Percentiles rank a stretch among this genome's conserved stretches.
Conservation (phyloP, 345 rosid species). For the Mallotus nudiflorus region DNA sequence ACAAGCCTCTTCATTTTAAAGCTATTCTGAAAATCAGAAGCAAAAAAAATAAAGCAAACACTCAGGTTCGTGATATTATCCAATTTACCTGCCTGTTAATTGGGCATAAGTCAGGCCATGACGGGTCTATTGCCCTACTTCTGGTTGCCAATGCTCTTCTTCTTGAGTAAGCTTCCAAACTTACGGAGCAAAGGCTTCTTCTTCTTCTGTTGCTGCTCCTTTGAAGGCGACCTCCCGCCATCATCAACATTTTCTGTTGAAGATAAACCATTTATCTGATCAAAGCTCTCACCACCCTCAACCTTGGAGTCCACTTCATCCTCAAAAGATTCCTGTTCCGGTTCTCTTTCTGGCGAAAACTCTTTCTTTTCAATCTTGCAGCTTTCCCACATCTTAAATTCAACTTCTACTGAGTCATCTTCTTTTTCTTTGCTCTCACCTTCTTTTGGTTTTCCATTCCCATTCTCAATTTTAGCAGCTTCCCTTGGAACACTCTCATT, state of each 20-base stretch:
- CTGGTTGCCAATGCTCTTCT: slow-evolving; percentile 69
- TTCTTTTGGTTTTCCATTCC: slow-evolving; percentile 52
- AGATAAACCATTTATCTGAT: slow-evolving; percentile 60
- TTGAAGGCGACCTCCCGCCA: slow-evolving; percentile 43
- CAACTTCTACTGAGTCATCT: slow-evolving; percentile 68
- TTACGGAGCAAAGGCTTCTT: slow-evolving; percentile 88
- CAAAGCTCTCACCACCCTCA: slow-evolving; percentile 60
- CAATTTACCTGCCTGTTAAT: slow-evolving; percentile 35
- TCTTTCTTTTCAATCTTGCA: slow-evolving; percentile 97
- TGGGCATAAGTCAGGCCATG: slow-evolving; percentile 24
- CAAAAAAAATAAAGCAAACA: slow-evolving; percentile 38
- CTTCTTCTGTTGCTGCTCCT: slow-evolving; percentile 75
- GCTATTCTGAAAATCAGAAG: slow-evolving; percentile 34
- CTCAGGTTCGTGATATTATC: slow-evolving; percentile 32
- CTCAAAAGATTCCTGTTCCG: slow-evolving; percentile 69
- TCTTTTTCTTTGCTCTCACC: slow-evolving; percentile 54
- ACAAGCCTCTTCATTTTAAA: slow-evolving; percentile 43
- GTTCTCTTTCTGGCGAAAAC: slow-evolving; percentile 68
- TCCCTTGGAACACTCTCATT: slow-evolving; percentile 29
- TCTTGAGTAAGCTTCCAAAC: slow-evolving; percentile 92
- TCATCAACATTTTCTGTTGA: slow-evolving; percentile 58
- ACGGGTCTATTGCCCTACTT: slow-evolving; percentile 43
- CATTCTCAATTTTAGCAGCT: slow-evolving; percentile 41
- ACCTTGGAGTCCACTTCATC: slow-evolving; percentile 70
- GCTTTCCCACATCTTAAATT: slow-evolving; percentile 98